phyloP scores from a whole-genome alignment of 2,329 filamentous ascomycete species.

The Xylaria digitata region DNA sequence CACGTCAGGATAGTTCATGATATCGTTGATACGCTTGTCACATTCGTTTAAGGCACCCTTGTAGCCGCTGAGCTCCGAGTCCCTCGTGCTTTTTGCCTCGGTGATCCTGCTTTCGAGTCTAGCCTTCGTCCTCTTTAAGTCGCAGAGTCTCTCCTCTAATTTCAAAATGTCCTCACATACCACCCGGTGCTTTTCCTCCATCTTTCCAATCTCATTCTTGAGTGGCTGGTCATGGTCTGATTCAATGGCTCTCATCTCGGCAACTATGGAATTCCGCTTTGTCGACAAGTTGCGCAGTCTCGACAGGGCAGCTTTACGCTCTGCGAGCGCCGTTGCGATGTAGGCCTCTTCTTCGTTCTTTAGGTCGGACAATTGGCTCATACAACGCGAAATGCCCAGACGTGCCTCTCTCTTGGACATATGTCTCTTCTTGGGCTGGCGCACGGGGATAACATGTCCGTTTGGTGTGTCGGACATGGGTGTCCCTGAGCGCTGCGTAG shows the following conservation, averaged over 20 bases:
- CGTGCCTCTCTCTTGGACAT: constrained; percentile 71
- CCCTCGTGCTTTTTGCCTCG: constrained; percentile 72
- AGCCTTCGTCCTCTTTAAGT: constrained; percentile 69
- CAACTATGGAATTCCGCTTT: constrained; percentile 61
- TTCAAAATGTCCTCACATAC: constrained; percentile 73
- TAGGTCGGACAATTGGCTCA: constrained; percentile 71
- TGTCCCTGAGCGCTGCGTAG: constrained; percentile 30
- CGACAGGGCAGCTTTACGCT: constrained; percentile 67
- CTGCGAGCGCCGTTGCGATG: constrained; percentile 66
- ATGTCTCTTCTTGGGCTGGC: constrained; percentile 65
- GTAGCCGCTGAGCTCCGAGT: constrained; percentile 79
- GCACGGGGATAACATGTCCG: constrained; percentile 65
- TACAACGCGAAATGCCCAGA: constrained; percentile 71
- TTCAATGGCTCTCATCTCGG: constrained; percentile 66
- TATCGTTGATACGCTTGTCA: constrained; percentile 68
- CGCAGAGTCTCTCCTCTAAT: constrained; percentile 71
- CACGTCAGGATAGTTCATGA: constrained; percentile 69
- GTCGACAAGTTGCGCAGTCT: constrained; percentile 66
- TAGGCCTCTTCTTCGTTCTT: constrained; percentile 76
- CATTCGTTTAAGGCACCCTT: constrained; percentile 73
- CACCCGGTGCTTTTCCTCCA: constrained; percentile 64
- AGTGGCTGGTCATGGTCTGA: constrained; percentile 67
- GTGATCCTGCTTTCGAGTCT: constrained; percentile 69
- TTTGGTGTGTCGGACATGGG: constrained; percentile 32
- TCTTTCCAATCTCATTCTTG: constrained; percentile 68